A percentile compares a stretch with the other conserved stretches of the same genome.
Conservation (phyloP, 257 asterid genomes). For the Schizonepeta tenuifolia region DNA sequence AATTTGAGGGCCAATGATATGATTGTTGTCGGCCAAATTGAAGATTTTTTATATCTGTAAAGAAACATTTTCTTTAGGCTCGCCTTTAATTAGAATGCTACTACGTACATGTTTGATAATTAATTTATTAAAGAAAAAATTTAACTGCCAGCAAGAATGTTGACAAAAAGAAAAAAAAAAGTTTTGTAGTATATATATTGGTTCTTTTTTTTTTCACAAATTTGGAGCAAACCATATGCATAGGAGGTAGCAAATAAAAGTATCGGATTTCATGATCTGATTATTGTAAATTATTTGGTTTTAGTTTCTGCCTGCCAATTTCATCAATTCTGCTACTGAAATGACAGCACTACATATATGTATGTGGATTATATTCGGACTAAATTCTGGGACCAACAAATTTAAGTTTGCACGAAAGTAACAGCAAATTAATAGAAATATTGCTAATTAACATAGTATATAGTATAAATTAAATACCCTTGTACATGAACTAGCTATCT, state of each 20-base stretch:
- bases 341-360: constrained; percentile 56
- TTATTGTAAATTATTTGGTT: constrained; percentile 31
- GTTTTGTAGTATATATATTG: constrained; percentile 1
- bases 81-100: not conserved
- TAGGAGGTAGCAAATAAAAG: not conserved
- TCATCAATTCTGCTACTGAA: constrained; percentile 43
- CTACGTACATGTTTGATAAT: not conserved
- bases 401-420: not conserved
- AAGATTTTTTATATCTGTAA: not conserved
- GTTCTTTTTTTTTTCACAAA: constrained; percentile 24
- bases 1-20: constrained; percentile 34
- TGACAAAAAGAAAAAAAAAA: not conserved
- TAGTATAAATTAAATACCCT: not conserved
- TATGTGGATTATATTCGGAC: constrained; percentile 16
- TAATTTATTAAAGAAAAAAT: constrained; percentile 16
- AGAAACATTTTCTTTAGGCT: constrained; percentile 1
- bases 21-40: constrained; percentile 41
- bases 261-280: constrained; percentile 21
- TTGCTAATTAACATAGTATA: not conserved
- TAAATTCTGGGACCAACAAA: constrained; percentile 21
- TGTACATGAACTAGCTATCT: not conserved
- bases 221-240: constrained; percentile 20
- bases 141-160: constrained; percentile 29
- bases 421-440: not conserved
- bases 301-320: constrained; percentile 54